A percentile compares a stretch with the other conserved stretches of the same genome.
Evolutionary conservation across 2,329 filamentous ascomycete species (phyloP).

Genomic region (Trichoderma sp.): DNA sequence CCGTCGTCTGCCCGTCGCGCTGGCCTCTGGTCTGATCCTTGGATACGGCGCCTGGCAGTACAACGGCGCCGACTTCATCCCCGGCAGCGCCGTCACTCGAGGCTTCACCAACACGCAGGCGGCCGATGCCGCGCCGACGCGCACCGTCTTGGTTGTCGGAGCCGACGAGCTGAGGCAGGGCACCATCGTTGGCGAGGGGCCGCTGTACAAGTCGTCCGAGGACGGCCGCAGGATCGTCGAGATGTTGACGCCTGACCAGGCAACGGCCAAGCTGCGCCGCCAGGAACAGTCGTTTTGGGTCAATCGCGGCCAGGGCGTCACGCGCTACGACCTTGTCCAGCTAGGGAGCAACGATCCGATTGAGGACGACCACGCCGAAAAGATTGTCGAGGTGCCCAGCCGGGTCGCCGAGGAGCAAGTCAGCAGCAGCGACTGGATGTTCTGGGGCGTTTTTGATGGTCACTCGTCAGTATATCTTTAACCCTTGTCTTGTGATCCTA

Average conservation of each 20-base stretch:
- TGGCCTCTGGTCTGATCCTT: conserved; percentile 64
- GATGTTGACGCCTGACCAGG: conserved; percentile 95
- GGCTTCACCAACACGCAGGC: conserved; percentile 41
- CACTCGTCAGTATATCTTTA: conserved; percentile 64
- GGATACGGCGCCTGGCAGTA: conserved; percentile 79
- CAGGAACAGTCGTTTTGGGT: conserved; percentile 92
- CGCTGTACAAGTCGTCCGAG: conserved; percentile 84
- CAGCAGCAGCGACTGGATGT: conserved; percentile 90
- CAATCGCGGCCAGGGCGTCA: conserved; percentile 82
- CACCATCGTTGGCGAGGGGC: conserved; percentile 78
- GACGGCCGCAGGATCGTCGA: conserved; percentile 83
- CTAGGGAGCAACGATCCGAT: conserved; percentile 96
- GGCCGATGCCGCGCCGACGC: conserved; percentile 46
- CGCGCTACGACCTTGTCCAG: conserved; percentile 92
- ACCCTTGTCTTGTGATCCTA: neutral
- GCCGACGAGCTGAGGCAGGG: conserved; percentile 88
- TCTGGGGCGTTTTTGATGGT: conserved; percentile 98
- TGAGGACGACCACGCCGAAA: conserved; percentile 96
- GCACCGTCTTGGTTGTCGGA: conserved; percentile 79
- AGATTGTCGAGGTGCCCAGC: conserved; percentile 86
- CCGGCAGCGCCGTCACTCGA: conserved; percentile 35
- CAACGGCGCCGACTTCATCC: conserved; percentile 40
- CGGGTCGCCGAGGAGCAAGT: conserved; percentile 41
- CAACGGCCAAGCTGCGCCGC: conserved; percentile 80
- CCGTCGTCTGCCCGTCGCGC: conserved; percentile 62